Percentiles rank a stretch among this genome's conserved stretches.
These are phyloP conservation scores for Colletotrichum lupini DNA, from an alignment of 2,329 filamentous ascomycete species.

Conservation along the genomic window DNA sequence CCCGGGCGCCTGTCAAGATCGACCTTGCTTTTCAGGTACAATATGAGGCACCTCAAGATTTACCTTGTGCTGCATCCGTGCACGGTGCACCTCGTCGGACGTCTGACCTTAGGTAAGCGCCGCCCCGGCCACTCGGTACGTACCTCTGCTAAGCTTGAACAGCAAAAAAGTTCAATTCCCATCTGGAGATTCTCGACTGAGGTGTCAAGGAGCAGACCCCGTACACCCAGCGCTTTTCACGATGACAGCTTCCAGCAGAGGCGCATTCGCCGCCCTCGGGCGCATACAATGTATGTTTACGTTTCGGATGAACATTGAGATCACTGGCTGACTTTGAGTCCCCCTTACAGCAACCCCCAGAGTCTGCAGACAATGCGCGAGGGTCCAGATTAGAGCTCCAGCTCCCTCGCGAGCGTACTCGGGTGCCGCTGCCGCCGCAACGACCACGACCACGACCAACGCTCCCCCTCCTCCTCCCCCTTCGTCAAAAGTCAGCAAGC, in stretches of 20 bases:
- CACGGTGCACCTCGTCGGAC: background rate
- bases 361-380: conserved; percentile 53
- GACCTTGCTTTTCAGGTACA: background rate
- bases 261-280: conserved; percentile 59
- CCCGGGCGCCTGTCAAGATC: background rate
- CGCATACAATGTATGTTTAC: conserved; percentile 60
- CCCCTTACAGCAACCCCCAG: conserved; percentile 42
- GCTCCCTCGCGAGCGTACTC: conserved; percentile 48
- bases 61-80: background rate
- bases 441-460: conserved; percentile 32
- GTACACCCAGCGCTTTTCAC: conserved; percentile 38
- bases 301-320: background rate
- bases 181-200: conserved; percentile 30
- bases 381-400: conserved; percentile 42
- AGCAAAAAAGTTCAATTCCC: conserved; percentile 44
- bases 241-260: conserved; percentile 70
- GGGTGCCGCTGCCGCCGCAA: conserved; percentile 40
- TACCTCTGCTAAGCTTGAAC: conserved; percentile 30
- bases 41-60: background rate
- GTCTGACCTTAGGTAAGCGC: conserved; percentile 33
- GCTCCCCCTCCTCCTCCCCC: conserved; percentile 33
- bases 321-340: conserved; percentile 23
- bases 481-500: conserved; percentile 43
- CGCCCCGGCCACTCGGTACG: conserved; percentile 42
- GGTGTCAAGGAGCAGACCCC: conserved; percentile 24